Evolutionary conservation across 1,139 yeast species (phyloP).

Genomic region (Yamadazyma dendronema): DNA sequence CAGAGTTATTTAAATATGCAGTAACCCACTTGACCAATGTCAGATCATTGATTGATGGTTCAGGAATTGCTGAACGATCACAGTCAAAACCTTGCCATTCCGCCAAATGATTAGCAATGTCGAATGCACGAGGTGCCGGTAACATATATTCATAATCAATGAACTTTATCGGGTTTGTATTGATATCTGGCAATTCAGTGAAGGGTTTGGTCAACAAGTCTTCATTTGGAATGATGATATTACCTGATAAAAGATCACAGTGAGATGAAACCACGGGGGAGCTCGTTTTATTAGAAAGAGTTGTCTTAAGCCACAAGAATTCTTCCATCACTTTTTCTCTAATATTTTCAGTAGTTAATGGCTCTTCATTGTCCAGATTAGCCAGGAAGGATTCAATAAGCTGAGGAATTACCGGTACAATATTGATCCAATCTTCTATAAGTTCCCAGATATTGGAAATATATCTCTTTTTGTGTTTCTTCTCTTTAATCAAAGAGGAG

Average conservation of each 20-base stretch:
- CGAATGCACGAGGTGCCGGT: slow-evolving; percentile 80
- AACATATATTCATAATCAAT: slow-evolving; percentile 82
- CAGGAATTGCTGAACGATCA: slow-evolving; percentile 58
- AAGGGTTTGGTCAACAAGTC: slow-evolving; percentile 16
- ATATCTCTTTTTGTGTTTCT: slow-evolving; percentile 26
- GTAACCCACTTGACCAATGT: slow-evolving; percentile 54
- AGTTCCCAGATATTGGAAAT: slow-evolving; percentile 59
- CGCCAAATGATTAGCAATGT: slow-evolving; percentile 80
- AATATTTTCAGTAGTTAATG: slow-evolving; percentile 29
- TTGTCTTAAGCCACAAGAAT: slow-evolving; percentile 51
- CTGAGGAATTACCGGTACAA: slow-evolving; percentile 53
- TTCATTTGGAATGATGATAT: slow-evolving; percentile 58
- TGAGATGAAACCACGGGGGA: slow-evolving; percentile 67
- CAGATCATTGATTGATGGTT: slow-evolving; percentile 43
- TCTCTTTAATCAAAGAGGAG: slow-evolving; percentile 12
- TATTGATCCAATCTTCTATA: slow-evolving; percentile 59
- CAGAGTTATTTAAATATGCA: slow-evolving; percentile 40
- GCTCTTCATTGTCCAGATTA: slow-evolving; percentile 20
- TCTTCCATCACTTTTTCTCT: slow-evolving; percentile 45
- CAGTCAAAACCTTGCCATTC: slow-evolving; percentile 89
- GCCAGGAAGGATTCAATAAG: slow-evolving; percentile 40
- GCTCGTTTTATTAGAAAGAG: slow-evolving; percentile 21
- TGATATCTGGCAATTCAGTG: slow-evolving; percentile 23
- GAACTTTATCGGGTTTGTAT: slow-evolving; percentile 54
- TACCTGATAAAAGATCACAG: slow-evolving; percentile 72